Percentiles rank a stretch among this genome's conserved stretches.
These are phyloP conservation scores for Phylloporus sp. DNA, from an alignment of 768 basidiomycete species.

Conservation along the genomic window DNA sequence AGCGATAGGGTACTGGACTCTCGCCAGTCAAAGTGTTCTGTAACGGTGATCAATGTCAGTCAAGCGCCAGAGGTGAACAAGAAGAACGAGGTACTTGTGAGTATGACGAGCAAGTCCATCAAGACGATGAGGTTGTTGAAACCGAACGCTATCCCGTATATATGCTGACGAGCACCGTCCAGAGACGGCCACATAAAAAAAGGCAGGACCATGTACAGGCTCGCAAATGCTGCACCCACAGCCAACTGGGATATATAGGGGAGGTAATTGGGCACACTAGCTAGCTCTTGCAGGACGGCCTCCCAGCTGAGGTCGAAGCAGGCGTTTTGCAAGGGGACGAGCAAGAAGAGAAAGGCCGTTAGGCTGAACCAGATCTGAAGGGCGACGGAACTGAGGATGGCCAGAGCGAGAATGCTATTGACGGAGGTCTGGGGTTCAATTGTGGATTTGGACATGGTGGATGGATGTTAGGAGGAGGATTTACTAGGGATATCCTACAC, in stretches of 20 bases:
- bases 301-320: neutral
- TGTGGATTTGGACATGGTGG: neutral
- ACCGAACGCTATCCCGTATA: too few species aligned
- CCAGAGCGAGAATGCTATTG: neutral
- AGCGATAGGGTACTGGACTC: too few species aligned
- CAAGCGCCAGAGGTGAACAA: too few species aligned
- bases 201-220: too few species aligned
- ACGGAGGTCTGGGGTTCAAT: neutral
- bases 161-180: too few species aligned
- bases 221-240: neutral
- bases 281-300: neutral
- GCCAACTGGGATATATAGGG: rapidly evolving
- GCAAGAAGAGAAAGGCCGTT: neutral
- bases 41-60: too few species aligned
- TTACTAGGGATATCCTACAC: too few species aligned
- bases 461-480: neutral
- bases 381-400: neutral
- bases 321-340: neutral
- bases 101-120: too few species aligned
- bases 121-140: too few species aligned
- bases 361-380: neutral
- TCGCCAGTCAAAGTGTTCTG: too few species aligned
- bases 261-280: neutral
- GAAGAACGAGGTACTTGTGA: too few species aligned
- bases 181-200: too few species aligned